Evolutionary conservation across 306 rosid species (phyloP), one percentile per base, ranked within the genome.

Genomic region (Carpinus viminea): DNA sequence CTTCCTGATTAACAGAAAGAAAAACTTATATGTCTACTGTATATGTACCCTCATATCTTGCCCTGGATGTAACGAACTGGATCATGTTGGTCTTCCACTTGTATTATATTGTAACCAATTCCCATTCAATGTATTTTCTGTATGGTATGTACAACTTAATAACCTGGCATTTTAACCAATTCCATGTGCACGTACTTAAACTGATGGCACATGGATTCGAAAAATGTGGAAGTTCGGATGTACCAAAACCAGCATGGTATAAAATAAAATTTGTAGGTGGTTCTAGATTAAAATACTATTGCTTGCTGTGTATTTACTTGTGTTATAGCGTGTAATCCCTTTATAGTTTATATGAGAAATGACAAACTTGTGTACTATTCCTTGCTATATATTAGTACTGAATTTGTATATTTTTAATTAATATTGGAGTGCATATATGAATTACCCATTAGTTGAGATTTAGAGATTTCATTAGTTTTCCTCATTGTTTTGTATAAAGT

Each of bases 401-500:
- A 11, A 11, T 59, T 59, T 41, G 1, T 41, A 41, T 41, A 3
- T 24, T 11, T 20, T 59, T 59, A 59, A 59, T 41, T 41, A 20
- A 26, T 59, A 0, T 59, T 5, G 38, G 38, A 41, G 26, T 83
- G 26, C 55, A 70, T 65, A 59, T 59, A 68, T 17, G 21, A 54
- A 55, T 24, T 43, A 54, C 81, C 75, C 50, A 80, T 41, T 68
- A 70, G 55, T 53, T 71, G 48, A 64, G 68, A 36, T 72, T 51
- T 70, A 50, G 46, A 78, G 65, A 64, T 81, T 8, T 68, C 8
- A 41, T 70, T n/a, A n/a, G 53, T 47, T 68, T 20, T 56, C 26
- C 15, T 56, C 62, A 38, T 51, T 70, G 34, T 64, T 83, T 76
- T 76, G 26, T 50, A 57, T 75, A 51, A 73, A 78, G 79, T 77